phyloP scores from a whole-genome alignment of 1,139 yeast genomes.

The Candida frijolesensis region DNA sequence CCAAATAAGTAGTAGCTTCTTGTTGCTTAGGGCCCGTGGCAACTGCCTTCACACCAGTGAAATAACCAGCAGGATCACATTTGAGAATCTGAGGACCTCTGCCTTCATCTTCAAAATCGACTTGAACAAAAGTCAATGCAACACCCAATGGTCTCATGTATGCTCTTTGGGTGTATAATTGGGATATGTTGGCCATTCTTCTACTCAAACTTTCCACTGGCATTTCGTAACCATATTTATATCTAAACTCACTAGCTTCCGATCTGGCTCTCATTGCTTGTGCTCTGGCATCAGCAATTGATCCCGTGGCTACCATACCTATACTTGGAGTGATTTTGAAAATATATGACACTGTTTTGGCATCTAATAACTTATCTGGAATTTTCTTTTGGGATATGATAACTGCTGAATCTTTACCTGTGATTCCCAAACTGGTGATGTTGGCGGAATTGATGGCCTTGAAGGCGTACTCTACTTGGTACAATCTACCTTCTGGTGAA shows the following conservation, averaged over 20 bases:
- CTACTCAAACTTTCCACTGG: slow-evolving; percentile 93
- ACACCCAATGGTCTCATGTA: slow-evolving; percentile 98
- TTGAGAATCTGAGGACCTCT: slow-evolving; percentile 89
- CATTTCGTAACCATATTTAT: slow-evolving; percentile 95
- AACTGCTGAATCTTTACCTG: slow-evolving; percentile 89
- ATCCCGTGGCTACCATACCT: slow-evolving; percentile 94
- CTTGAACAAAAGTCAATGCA: slow-evolving; percentile 82
- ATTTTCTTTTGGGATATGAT: slow-evolving; percentile 93
- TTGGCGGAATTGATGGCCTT: slow-evolving; percentile 94
- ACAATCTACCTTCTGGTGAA: slow-evolving; percentile 97
- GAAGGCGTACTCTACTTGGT: slow-evolving; percentile 97
- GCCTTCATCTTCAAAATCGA: slow-evolving; percentile 71
- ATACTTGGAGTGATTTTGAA: slow-evolving; percentile 79
- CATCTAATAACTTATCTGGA: slow-evolving; percentile 90
- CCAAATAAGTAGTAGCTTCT: slow-evolving; percentile 88
- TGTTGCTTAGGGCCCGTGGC: slow-evolving; percentile 98
- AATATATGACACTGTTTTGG: slow-evolving; percentile 80
- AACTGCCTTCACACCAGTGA: slow-evolving; percentile 86
- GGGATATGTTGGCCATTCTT: slow-evolving; percentile 93
- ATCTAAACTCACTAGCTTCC: slow-evolving; percentile 93
- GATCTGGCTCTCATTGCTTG: slow-evolving; percentile 87
- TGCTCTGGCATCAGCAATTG: slow-evolving; percentile 94
- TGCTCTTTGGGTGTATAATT: slow-evolving; percentile 97
- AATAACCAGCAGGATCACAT: slow-evolving; percentile 98
- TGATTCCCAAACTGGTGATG: slow-evolving; percentile 83